A percentile compares a stretch with the other conserved stretches of the same genome.
phyloP scores from a whole-genome alignment of 768 basidiomycete genomes.

The Pisolithus microcarpus region DNA sequence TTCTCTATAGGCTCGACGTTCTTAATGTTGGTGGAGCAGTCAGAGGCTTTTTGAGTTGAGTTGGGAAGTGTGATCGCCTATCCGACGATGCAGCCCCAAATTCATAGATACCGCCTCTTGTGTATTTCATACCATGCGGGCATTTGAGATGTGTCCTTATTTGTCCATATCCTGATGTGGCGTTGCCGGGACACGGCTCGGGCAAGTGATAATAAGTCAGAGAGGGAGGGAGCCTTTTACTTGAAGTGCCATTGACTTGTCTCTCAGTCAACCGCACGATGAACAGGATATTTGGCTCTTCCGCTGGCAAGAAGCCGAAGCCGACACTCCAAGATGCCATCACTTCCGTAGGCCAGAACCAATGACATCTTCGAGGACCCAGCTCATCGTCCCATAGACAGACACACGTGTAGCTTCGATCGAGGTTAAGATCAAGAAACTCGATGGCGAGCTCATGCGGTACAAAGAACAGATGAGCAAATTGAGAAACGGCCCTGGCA shows the following conservation, averaged over 20 bases:
- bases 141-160: too few species aligned
- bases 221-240: too few species aligned
- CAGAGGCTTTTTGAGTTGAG: conserved; percentile 72
- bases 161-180: too few species aligned
- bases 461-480: conserved; percentile 98
- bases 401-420: conserved; percentile 80
- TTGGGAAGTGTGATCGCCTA: too few species aligned
- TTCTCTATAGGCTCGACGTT: conserved; percentile 59
- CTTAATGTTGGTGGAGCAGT: conserved; percentile 89
- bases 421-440: conserved; percentile 94
- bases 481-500: conserved; percentile 89
- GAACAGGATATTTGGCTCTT: conserved; percentile 82
- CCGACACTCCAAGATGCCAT: conserved; percentile 91
- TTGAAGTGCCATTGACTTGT: neutral
- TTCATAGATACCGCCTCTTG: neutral
- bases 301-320: conserved; percentile 74
- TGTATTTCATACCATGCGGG: neutral
- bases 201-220: too few species aligned
- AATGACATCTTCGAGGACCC: neutral
- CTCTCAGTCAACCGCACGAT: conserved; percentile 29
- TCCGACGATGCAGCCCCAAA: neutral
- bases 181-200: too few species aligned
- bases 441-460: conserved; percentile 84
- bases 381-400: conserved; percentile 45
- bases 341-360: conserved; percentile 49